A percentile compares a stretch with the other conserved stretches of the same genome.
Evolutionary conservation across 345 rosid genomes (phyloP).

Genomic region (Linum trigynum): DNA sequence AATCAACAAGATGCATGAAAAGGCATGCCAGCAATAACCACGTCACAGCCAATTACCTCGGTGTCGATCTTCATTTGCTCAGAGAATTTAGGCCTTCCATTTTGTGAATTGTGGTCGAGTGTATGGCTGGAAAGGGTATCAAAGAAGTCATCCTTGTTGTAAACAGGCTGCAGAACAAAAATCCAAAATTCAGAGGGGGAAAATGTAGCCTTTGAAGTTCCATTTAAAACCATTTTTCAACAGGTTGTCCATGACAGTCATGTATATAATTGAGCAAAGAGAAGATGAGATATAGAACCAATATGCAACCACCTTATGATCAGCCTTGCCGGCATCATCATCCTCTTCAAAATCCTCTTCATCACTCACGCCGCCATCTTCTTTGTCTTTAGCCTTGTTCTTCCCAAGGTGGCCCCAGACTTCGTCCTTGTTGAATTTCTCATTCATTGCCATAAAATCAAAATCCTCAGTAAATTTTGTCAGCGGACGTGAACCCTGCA

Average conservation of each 20-base stretch:
- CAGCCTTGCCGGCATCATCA: conserved; percentile 37
- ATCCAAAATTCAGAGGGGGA: neutral
- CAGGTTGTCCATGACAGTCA: neutral
- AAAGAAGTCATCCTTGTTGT: conserved; percentile 90
- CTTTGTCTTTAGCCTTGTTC: conserved; percentile 28
- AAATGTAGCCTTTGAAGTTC: neutral
- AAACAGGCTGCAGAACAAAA: conserved; percentile 45
- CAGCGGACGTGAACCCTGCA: conserved; percentile 42
- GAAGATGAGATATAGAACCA: neutral
- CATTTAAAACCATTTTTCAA: neutral
- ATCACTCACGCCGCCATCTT: conserved; percentile 31
- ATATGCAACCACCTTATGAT: conserved; percentile 30
- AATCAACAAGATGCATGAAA: neutral
- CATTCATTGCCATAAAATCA: conserved; percentile 89
- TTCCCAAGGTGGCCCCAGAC: conserved; percentile 96
- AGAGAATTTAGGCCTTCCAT: conserved; percentile 65
- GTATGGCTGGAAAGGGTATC: conserved; percentile 65
- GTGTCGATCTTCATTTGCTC: conserved; percentile 84
- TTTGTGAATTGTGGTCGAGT: conserved; percentile 39
- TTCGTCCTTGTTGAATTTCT: conserved; percentile 89
- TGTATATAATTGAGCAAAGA: neutral
- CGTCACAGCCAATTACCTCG: conserved; percentile 35
- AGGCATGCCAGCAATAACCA: neutral
- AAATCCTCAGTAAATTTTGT: conserved; percentile 81
- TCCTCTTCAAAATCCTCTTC: conserved; percentile 48